These are phyloP conservation scores for Serpula lacrymans DNA, from an alignment of 768 basidiomycete species.

Conservation along the genomic window DNA sequence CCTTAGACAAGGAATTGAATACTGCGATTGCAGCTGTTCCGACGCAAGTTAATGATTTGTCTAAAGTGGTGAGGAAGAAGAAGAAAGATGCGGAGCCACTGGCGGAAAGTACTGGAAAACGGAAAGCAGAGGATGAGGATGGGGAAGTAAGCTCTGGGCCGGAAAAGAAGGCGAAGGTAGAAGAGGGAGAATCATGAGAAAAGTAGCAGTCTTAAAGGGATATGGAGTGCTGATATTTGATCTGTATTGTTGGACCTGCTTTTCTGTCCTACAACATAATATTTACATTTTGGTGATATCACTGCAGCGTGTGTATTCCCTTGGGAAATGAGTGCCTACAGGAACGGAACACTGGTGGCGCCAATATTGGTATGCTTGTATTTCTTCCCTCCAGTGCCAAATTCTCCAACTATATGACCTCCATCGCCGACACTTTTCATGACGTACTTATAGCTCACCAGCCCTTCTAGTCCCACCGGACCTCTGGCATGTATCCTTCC, in stretches of 20 bases:
- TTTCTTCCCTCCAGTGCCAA: constrained; percentile 72
- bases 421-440: constrained; percentile 66
- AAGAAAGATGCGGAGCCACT: constrained; percentile 52
- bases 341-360: constrained; percentile 19
- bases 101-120: constrained; percentile 45
- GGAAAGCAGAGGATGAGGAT: constrained; percentile 63
- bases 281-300: too few species aligned
- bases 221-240: too few species aligned
- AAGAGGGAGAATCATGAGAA: constrained; percentile 29
- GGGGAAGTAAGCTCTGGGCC: constrained; percentile 40
- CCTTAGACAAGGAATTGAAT: constrained; percentile 70
- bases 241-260: too few species aligned
- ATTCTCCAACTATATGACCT: constrained; percentile 88
- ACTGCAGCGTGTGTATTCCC: too few species aligned
- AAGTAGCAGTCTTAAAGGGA: too few species aligned
- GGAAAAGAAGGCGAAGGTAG: constrained; percentile 67
- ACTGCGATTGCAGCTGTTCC: constrained; percentile 31
- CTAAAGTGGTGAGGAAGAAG: constrained; percentile 85
- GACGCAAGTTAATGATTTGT: constrained; percentile 71
- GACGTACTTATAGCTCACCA: constrained; percentile 97
- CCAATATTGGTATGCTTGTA: constrained; percentile 58
- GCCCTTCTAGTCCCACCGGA: constrained; percentile 90
- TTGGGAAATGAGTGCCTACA: too few species aligned
- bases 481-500: constrained; percentile 96
- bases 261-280: too few species aligned